Conservation (phyloP, 148 eudicot genomes). For the Rhododendron henanense region DNA sequence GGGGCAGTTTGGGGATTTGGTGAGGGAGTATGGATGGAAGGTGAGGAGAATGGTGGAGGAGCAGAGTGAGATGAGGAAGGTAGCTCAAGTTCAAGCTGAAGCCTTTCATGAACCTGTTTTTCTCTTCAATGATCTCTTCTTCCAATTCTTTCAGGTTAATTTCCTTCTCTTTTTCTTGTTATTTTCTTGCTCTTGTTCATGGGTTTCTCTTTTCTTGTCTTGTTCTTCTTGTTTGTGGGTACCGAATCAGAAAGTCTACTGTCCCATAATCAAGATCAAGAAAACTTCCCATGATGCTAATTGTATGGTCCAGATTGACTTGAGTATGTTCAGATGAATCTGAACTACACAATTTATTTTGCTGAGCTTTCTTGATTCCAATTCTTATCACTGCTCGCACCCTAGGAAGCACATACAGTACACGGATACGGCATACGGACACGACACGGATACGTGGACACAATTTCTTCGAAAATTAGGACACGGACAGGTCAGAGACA, state of each 20-base stretch:
- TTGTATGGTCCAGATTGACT: not conserved
- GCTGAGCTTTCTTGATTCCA: not conserved
- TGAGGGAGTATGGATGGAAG: slow-evolving; percentile 57
- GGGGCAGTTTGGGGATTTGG: slow-evolving; percentile 35
- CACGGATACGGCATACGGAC: too few species aligned
- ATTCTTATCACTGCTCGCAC: not conserved
- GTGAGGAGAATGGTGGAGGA: slow-evolving; percentile 75
- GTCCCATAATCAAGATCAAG: not conserved
- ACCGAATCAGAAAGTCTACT: not conserved
- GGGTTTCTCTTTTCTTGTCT: not conserved
- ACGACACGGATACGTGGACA: too few species aligned
- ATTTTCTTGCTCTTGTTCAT: not conserved
- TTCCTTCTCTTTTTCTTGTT: not conserved
- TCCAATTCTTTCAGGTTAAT: slow-evolving; percentile 58
- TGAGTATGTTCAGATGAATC: not conserved
- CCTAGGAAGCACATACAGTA: too few species aligned
- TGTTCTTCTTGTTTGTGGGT: not conserved
- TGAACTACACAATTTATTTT: not conserved
- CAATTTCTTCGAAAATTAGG: too few species aligned
- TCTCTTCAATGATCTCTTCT: slow-evolving; percentile 63
- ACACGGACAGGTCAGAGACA: not conserved
- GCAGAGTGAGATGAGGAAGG: slow-evolving; percentile 50
- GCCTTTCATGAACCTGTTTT: slow-evolving; percentile 62
- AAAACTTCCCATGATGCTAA: not conserved
- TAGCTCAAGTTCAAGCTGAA: slow-evolving; percentile 71